Conservation (phyloP, 306 rosid genomes). For the Cucumis hystrix region DNA sequence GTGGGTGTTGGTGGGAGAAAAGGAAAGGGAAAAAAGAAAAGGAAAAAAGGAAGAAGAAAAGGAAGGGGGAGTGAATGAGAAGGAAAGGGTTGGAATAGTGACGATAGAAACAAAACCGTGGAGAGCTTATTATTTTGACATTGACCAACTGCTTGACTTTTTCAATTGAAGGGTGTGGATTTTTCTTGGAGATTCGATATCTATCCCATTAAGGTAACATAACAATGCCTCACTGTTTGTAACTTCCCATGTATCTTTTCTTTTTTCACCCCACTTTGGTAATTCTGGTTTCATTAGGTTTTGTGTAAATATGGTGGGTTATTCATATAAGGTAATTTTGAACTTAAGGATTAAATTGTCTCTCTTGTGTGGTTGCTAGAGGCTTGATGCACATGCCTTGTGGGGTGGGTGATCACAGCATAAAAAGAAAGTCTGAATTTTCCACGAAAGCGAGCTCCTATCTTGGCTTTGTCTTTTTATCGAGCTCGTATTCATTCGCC, state of each 20-base stretch:
- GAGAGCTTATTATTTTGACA: neutral
- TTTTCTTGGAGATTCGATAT: neutral
- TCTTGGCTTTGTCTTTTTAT: too few relatives aligned
- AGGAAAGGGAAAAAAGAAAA: neutral
- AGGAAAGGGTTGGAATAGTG: slow-evolving; percentile 1
- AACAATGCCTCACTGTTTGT: neutral
- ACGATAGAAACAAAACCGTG: neutral
- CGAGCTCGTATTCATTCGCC: too few relatives aligned
- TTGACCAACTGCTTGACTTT: neutral
- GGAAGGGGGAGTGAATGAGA: slow-evolving; percentile 6
- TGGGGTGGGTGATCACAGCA: too few relatives aligned
- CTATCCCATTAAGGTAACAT: neutral
- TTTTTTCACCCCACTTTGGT: neutral
- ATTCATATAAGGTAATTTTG: too few relatives aligned
- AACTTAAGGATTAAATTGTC: too few relatives aligned
- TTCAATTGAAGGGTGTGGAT: neutral
- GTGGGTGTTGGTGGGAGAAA: slow-evolving; percentile 6
- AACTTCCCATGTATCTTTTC: neutral
- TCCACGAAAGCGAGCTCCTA: too few relatives aligned
- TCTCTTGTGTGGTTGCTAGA: too few relatives aligned
- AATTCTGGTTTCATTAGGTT: neutral
- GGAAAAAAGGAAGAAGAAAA: neutral
- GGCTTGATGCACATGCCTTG: too few relatives aligned
- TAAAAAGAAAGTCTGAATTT: too few relatives aligned
- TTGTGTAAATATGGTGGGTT: neutral